phyloP scores from a whole-genome alignment of 2,329 filamentous ascomycete genomes.

The Aureobasidium uvarum region DNA sequence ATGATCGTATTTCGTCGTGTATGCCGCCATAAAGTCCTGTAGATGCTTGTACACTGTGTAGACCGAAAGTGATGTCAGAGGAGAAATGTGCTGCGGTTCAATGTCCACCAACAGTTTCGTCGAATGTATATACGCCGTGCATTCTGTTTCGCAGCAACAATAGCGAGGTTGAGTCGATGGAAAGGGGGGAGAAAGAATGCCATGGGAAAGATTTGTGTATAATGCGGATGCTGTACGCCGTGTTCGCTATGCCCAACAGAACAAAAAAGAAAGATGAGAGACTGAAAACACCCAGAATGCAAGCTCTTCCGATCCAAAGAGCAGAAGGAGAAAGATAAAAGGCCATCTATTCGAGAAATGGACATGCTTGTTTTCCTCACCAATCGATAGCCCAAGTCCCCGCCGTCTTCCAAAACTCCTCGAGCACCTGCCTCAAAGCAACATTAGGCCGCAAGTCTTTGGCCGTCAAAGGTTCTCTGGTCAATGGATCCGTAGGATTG shows the following conservation, averaged over 20 bases:
- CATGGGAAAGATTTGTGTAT: neutral
- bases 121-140: neutral
- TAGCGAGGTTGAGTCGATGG: no score
- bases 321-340: neutral
- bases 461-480: slow-evolving; percentile 67
- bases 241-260: neutral
- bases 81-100: no score
- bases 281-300: no score
- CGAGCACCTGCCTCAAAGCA: slow-evolving; percentile 74
- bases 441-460: slow-evolving; percentile 78
- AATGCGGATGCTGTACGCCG: neutral
- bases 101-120: no score
- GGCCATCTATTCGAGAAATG: neutral
- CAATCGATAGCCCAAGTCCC: slow-evolving; percentile 86
- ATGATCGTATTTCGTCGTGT: no score
- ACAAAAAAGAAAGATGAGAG: neutral
- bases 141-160: neutral
- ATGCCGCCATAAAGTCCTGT: no score
- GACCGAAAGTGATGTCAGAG: no score
- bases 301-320: neutral
- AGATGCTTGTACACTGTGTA: no score
- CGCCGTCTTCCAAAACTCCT: slow-evolving; percentile 80
- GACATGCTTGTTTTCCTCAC: slow-evolving; percentile 46
- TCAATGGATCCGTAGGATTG: slow-evolving; percentile 75
- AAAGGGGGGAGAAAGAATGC: neutral